A percentile compares a stretch with the other conserved stretches of the same genome.
Conservation (phyloP, 192 early-diverging fungal species). For the Gryganskiella cystojenkinii region DNA sequence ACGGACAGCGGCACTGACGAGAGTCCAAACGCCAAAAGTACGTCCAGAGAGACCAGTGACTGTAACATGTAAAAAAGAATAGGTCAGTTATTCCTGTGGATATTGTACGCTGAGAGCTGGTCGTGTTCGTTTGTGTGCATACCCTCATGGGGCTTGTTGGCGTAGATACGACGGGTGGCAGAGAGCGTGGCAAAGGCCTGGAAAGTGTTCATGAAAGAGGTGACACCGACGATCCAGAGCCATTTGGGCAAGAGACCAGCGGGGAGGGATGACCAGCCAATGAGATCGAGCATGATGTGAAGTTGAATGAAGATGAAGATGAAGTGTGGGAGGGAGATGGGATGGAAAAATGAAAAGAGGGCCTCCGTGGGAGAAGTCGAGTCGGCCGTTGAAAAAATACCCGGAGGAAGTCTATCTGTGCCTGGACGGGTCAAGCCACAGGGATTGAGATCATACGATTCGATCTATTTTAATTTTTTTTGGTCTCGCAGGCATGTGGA, state of each 20-base stretch:
- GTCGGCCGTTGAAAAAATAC: not conserved
- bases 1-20: slow-evolving; percentile 82
- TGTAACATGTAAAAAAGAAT: slow-evolving; percentile 18
- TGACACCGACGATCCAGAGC: slow-evolving; percentile 77
- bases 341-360: not conserved
- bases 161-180: slow-evolving; percentile 84
- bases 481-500: too few relatives aligned
- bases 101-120: not conserved
- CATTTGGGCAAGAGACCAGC: slow-evolving; percentile 73
- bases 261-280: slow-evolving; percentile 55
- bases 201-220: slow-evolving; percentile 86
- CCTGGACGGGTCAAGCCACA: not conserved
- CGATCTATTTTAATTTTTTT: too few relatives aligned
- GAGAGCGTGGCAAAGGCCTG: slow-evolving; percentile 85
- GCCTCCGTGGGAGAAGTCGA: not conserved
- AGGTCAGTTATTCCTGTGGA: not conserved
- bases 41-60: slow-evolving; percentile 86
- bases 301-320: not conserved
- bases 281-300: slow-evolving; percentile 45
- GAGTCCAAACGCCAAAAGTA: slow-evolving; percentile 91
- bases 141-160: slow-evolving; percentile 70
- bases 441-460: slow-evolving; percentile 7
- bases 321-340: not conserved
- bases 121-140: not conserved
- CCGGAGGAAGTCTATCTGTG: not conserved